Base-by-base conservation (phyloP, 352 stramenopile species). In the Phytophthora sp. region DNA sequence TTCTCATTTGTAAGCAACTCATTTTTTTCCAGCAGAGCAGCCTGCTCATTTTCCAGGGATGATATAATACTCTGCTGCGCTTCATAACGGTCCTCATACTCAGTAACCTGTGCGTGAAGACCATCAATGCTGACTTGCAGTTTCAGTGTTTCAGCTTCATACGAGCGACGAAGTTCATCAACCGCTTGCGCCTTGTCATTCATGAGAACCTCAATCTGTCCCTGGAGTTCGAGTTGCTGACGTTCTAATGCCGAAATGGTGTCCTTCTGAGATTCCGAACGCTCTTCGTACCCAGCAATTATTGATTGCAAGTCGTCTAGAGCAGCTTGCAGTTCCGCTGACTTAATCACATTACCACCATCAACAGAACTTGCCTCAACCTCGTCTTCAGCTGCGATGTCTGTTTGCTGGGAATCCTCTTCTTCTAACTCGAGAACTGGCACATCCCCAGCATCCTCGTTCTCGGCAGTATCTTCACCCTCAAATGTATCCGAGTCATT, bases 401-500 rank as follows among this genome's bases (percentile, higher is more conserved):
- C 51, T 44, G 35, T 15, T 20, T 24, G 17, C 9, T 60, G 41
- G n/a, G 12, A 51, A 13, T 53, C 34, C 8, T 60, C 54, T 41
- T 65, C 49, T 46, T 72, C 62, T 30, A 68, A 18, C 39, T 72
- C 63, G 30, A 72, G 26, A 10, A 72, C 50, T 17, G 63, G 63
- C 21, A 72, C 34, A 34, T 70, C 46, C 12, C 12, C 43, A 31
- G 4, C 27, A 26, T 46, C 43, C n/a, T 39, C 32, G 54, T 49
- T 45, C n/a, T 60, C 51, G 37, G 9, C 27, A 30, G 17, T 20
- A 24, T 30, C 20, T 31, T 46, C 48, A 37, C 56, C 21, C 10
- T 50, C 42, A 15, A 42, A 27, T n/a, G 15, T 4, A 64, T n/a
- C 15, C 32, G 6, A 21, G 6, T 41, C 39, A 2, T 53, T 8